Base-by-base conservation (phyloP, 805 yeast species). In the Ascoidea asiatica region DNA sequence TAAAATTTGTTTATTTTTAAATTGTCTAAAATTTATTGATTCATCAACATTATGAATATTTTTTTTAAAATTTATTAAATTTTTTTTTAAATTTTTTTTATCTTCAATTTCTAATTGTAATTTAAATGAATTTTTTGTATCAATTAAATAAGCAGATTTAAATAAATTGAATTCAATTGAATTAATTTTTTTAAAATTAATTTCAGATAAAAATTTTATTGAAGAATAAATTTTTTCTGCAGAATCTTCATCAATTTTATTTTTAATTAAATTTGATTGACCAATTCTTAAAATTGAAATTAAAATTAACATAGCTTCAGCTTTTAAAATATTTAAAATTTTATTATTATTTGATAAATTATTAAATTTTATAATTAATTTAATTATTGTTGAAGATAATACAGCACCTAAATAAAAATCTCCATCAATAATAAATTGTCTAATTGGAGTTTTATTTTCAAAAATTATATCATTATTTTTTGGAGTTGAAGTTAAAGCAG, bases 161-260 rank as follows among this genome's bases (percentile, higher is more conserved):
- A 73, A 58, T 17, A 68, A 52, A 39, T 62, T 52, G 39, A 57
- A 57, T 47, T 75, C 75, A 43, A 67, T 61, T 11, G 53, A 43
- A 11, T 66, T 55, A 44, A 61, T 63, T 43, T 69, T 68, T 22
- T 63, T 58, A 39, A 72, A 71, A 46, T 75, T 69, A 37, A 78
- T 80, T 49, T 82, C 90, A 44, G 81, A 71, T 53, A 94, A 71
- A 47, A 83, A 77, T 53, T 84, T 79, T 54, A 92, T 76, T 59
- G 90, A 89, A n/a, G 90, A 72, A 62, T 88, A 68, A 46, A 92
- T 81, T 66, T 97, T 78, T 65, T 92, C 98, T n/a, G 83, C 77
- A 2, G 97, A 85, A 64, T 94, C 99, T 65, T 92, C 98, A 58
- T 92, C 97, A 50, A 90, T 88, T 55, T 77, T 76, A 58, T 81